Evolutionary conservation across 2,329 filamentous ascomycete species (phyloP), one percentile per base, ranked within the genome.

Genomic region (Fusarium annulatum): DNA sequence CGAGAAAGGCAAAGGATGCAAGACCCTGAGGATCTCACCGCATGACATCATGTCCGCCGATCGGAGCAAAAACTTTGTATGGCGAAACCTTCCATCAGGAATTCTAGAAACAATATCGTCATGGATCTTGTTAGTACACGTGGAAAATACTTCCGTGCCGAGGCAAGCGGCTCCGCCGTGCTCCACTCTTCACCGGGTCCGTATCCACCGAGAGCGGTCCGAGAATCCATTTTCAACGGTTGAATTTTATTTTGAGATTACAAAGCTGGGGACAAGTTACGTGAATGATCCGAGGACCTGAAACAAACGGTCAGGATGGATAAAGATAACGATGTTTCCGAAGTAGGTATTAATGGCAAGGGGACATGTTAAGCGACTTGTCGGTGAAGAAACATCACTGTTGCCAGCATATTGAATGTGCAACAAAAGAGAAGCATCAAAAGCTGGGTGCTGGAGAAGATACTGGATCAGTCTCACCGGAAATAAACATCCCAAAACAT

Each of bases 211-310:
- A 39, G 38, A 30, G 41, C 30, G 34, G 49, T 48, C 26, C n/a
- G 26, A 49, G 46, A 42, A 38, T 23, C 28, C 59, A 42, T 55
- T 52, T 28, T 46, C 34, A 38, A 61, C 49, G 34, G 42, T 43
- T 19, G 49, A 39, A 41, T 28, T 55, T 55, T 64, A 36, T 65
- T 58, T 42, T 18, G n/a, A 36, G 38, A 59, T 65, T 58, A 65
- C 52, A 38, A 65, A 65, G 46, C 30, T 45, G 14, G 59, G 57
- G 26, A 10, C 18, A 16, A 23, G 43, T 61, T 61, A 64, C 55
- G 55, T 61, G 42, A 28, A 36, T 38, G 39, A 30, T 23, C 59
- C 51, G 49, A 61, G 19, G 28, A 45, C 19, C 49, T 42, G 23
- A 58, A 38, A n/a, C 56, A 49, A 51, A 51, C 33, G 56, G 52